phyloP scores from a whole-genome alignment of 495 filamentous ascomycete genomes.

The Hypoxylon trugodes region DNA sequence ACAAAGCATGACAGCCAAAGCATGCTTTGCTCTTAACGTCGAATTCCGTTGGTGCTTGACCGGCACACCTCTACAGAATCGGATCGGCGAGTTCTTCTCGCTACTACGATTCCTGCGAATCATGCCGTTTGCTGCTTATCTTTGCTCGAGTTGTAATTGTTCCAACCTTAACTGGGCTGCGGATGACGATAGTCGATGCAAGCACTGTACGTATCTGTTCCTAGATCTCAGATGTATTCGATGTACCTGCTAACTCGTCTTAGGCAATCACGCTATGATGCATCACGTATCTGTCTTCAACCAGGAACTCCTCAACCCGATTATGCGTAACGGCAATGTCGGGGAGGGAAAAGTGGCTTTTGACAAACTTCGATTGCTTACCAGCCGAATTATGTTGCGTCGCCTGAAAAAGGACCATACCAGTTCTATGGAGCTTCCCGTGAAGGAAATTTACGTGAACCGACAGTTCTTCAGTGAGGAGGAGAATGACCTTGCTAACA shows the following conservation, averaged over 20 bases:
- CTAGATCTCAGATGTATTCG: neutral
- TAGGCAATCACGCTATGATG: constrained; percentile 68
- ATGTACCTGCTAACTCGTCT: constrained; percentile 21
- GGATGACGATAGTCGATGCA: constrained; percentile 71
- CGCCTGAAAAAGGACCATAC: constrained; percentile 92
- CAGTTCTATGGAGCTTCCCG: constrained; percentile 90
- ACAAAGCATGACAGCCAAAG: constrained; percentile 88
- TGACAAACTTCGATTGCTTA: constrained; percentile 81
- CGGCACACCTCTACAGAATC: constrained; percentile 93
- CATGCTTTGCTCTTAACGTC: constrained; percentile 87
- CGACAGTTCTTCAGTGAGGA: constrained; percentile 96
- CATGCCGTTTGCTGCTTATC: constrained; percentile 87
- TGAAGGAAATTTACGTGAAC: constrained; percentile 90
- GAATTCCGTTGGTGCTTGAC: constrained; percentile 94
- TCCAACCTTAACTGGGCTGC: constrained; percentile 84
- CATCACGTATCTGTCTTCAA: constrained; percentile 96
- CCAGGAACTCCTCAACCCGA: constrained; percentile 90
- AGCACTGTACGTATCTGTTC: constrained; percentile 59
- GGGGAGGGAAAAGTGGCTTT: constrained; percentile 72
- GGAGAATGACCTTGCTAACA: constrained; percentile 92
- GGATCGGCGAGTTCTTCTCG: constrained; percentile 97
- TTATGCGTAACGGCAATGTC: constrained; percentile 60
- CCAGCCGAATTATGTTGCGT: constrained; percentile 91
- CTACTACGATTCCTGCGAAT: constrained; percentile 89
- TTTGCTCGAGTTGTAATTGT: constrained; percentile 86